A percentile compares a stretch with the other conserved stretches of the same genome.
These are phyloP conservation scores for Acacia crassicarpa DNA, from an alignment of 306 rosid species.

Conservation along the genomic window DNA sequence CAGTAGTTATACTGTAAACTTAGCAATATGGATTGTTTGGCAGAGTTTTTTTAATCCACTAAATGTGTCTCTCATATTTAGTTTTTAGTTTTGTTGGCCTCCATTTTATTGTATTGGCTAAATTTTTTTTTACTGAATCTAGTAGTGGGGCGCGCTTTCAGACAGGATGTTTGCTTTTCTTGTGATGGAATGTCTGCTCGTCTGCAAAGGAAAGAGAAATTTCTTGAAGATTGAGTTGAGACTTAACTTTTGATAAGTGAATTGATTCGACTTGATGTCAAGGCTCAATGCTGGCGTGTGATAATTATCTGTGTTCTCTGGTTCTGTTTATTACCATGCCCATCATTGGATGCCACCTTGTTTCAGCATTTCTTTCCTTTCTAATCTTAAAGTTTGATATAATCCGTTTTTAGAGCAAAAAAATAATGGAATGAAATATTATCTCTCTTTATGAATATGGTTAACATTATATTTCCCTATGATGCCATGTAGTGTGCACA, in stretches of 20 bases:
- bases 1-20: not conserved
- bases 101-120: not conserved
- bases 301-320: not conserved
- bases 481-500: constrained; percentile 15
- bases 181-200: not conserved
- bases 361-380: constrained; percentile 6
- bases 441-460: not conserved
- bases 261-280: not conserved
- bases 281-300: constrained; percentile 2
- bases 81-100: not conserved
- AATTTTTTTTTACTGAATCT: constrained; percentile 13
- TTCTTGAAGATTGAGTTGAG: not conserved
- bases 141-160: not conserved
- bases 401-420: constrained; percentile 14
- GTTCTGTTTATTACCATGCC: constrained; percentile 4
- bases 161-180: not conserved
- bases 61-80: not conserved
- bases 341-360: constrained; percentile 2
- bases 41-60: not conserved
- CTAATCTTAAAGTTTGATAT: not conserved
- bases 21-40: not conserved
- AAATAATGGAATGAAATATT: constrained; percentile 10
- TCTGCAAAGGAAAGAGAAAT: constrained; percentile 13
- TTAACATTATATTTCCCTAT: constrained; percentile 3
- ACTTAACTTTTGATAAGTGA: not conserved